Evolutionary conservation across 148 eudicot species (phyloP).

Genomic region (Chenopodium quinoa): DNA sequence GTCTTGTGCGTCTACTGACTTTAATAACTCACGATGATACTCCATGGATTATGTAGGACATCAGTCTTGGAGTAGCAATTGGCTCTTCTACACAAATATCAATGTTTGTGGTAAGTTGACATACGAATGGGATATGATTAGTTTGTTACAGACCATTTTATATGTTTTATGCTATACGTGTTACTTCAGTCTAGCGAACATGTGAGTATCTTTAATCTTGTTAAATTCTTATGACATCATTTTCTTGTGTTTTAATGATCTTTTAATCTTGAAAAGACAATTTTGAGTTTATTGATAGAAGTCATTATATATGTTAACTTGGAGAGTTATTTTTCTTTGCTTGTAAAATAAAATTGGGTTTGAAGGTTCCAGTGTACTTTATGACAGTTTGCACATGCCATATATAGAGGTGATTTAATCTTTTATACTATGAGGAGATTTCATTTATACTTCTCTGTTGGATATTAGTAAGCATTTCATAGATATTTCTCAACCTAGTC

Average conservation of each 20-base stretch:
- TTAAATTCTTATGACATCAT: background rate
- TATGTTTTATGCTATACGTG: background rate
- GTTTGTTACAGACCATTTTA: background rate
- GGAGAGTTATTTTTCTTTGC: background rate
- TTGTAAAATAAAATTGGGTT: background rate
- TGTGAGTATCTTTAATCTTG: background rate
- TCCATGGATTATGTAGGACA: conserved; percentile 50
- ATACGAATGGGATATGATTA: conserved; percentile 1
- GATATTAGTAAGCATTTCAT: background rate
- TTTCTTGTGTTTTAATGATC: background rate
- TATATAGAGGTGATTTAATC: background rate
- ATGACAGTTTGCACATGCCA: background rate
- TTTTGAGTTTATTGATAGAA: background rate
- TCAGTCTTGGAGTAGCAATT: conserved; percentile 84
- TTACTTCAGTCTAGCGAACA: background rate
- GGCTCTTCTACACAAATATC: conserved; percentile 96
- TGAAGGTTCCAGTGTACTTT: background rate
- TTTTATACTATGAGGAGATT: background rate
- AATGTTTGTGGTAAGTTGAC: conserved; percentile 83
- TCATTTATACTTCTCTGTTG: background rate
- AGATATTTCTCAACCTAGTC: background rate
- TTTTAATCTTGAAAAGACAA: background rate
- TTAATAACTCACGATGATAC: background rate
- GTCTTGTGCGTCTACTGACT: background rate
- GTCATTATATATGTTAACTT: background rate